Evolutionary conservation across 2,329 filamentous ascomycete genomes (phyloP), one percentile per base, ranked within the genome.

Genomic region (Rhynchosporium graminicola): DNA sequence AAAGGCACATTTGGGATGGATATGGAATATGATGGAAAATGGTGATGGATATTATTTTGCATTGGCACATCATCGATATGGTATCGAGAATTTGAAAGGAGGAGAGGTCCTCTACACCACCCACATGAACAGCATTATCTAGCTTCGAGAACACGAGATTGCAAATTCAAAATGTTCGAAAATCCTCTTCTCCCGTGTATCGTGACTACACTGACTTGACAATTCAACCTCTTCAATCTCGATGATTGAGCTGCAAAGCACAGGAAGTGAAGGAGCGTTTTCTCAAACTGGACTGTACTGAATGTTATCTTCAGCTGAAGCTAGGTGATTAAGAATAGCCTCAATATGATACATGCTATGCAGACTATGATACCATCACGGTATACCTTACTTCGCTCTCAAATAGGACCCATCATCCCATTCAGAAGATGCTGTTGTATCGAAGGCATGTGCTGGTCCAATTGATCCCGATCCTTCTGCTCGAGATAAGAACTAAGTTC

Each of bases 401-500:
- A 59, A 10, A 59, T 59, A 33, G 57, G 57, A 33, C 43, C 46
- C n/a, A 50, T 52, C 43, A 59, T 40, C 26, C 57, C 46, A 26
- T 52, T 46, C 57, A 59, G 51, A 33, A 59, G 10, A 31, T 59
- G 52, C 38, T 59, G 57, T 38, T 59, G 57, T 38, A 45, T 57
- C 15, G 54, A 57, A 4, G 40, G 54, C 12, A 46, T 28, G 20
- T 57, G 43, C 46, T 47, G 40, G 33, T 42, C 15, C n/a, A 28
- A 12, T 13, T 51, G 51, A 15, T 50, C 48, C 20, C 48, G 33
- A 36, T 10, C 9, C 33, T 10, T 36, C 33, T 36, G 33, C 9
- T 36, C 6, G 6, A 6, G 33, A 36, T 36, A 10, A 87, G 91
- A 73, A 96, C 91, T 26, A 96, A 81, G 74, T 95, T 93, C 59